These are phyloP conservation scores for Fusarium algeriense DNA, from an alignment of 2,329 filamentous ascomycete genomes.

Conservation along the genomic window DNA sequence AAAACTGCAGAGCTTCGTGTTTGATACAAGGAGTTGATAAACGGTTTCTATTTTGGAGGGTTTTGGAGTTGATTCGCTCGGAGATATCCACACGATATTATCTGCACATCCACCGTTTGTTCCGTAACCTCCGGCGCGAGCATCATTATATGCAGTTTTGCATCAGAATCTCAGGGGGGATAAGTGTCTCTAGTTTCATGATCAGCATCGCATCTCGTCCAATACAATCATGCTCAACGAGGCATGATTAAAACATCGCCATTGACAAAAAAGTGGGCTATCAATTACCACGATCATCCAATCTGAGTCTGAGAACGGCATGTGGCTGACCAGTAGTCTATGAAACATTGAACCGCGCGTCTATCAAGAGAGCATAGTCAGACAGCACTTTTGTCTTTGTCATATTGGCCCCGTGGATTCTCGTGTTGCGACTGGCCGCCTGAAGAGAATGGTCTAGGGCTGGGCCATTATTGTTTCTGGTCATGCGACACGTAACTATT, in stretches of 20 bases:
- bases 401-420: not conserved
- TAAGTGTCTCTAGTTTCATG: conserved; percentile 13
- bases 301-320: conserved; percentile 10
- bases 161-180: conserved; percentile 33
- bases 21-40: not conserved
- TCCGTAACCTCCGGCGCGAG: conserved; percentile 18
- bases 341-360: conserved; percentile 29
- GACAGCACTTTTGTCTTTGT: conserved; percentile 18
- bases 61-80: conserved; percentile 10
- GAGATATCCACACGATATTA: conserved; percentile 14
- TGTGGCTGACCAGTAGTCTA: conserved; percentile 24
- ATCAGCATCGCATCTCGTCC: conserved; percentile 7
- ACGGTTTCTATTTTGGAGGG: conserved; percentile 27
- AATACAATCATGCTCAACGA: conserved; percentile 1
- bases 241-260: conserved; percentile 17
- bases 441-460: not conserved
- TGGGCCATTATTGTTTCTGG: conserved; percentile 11
- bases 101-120: conserved; percentile 19
- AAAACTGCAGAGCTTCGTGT: not conserved
- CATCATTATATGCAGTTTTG: conserved; percentile 37
- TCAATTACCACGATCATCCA: conserved; percentile 12
- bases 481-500: conserved; percentile 18
- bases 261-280: conserved; percentile 25
- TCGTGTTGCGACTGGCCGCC: conserved; percentile 27
- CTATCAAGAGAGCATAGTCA: conserved; percentile 15